phyloP scores from a whole-genome alignment of 2,329 filamentous ascomycete species.

The Aureobasidium zeae region DNA sequence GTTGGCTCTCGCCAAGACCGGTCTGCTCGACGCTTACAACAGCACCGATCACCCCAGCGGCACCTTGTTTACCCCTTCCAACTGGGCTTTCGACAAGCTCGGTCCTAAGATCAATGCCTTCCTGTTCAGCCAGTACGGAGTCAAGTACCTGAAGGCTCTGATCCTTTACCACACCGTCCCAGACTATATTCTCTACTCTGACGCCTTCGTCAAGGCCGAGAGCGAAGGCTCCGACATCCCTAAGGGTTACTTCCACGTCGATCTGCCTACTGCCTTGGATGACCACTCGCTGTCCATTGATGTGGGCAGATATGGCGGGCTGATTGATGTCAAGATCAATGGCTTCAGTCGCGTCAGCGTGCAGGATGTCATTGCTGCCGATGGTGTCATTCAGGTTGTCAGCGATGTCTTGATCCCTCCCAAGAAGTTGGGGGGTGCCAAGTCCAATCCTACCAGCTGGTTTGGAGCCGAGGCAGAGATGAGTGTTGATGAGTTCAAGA shows the following conservation, averaged over 20 bases:
- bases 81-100: conserved; percentile 68
- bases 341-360: conserved; percentile 57
- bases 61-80: conserved; percentile 74
- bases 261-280: conserved; percentile 63
- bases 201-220: conserved; percentile 55
- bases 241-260: conserved; percentile 52
- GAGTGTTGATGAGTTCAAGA: conserved; percentile 52
- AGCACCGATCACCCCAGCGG: conserved; percentile 50
- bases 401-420: conserved; percentile 68
- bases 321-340: conserved; percentile 66
- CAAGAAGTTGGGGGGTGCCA: conserved; percentile 39
- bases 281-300: conserved; percentile 62
- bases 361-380: conserved; percentile 61
- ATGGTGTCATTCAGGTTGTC: conserved; percentile 77
- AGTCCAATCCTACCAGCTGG: conserved; percentile 25
- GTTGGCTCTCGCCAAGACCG: conserved; percentile 65
- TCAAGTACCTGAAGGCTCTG: conserved; percentile 66
- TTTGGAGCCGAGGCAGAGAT: conserved; percentile 45
- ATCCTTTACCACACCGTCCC: conserved; percentile 44
- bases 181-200: conserved; percentile 71
- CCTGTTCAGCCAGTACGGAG: conserved; percentile 68
- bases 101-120: conserved; percentile 69
- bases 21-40: conserved; percentile 53
- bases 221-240: conserved; percentile 28
- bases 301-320: conserved; percentile 56